Base-by-base conservation (phyloP, 2,329 filamentous ascomycete genomes). In the Leptoxyphium fumago region DNA sequence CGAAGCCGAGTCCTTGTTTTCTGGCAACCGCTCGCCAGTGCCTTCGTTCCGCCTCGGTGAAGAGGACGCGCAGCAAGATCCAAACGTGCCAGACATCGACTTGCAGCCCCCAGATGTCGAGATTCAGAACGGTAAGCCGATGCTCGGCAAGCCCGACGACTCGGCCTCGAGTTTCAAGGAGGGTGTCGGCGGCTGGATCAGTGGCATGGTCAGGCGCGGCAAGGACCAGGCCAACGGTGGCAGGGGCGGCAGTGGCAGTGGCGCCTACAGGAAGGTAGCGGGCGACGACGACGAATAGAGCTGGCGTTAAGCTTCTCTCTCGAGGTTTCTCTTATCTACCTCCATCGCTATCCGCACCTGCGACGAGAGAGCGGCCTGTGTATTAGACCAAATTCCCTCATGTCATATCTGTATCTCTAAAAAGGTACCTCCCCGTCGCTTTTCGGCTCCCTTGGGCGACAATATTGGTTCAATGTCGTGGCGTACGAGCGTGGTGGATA, bases 1-100 rank as follows among this genome's bases (percentile, higher is more conserved):
- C 10, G 87, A 95, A 64, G 79, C 80, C 8, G 85, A 84, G n/a
- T 86, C 86, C 2, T 70, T 94, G 10, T 79, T 94, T 63, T 77
- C 80, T 39, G 73, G 74, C 34, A 57, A 62, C 43, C 78, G 78
- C 38, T 94, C 88, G n/a, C 84, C 84, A 1, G 75, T 84, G 8
- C 82, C 82, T 29, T 88, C 82, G 10, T 77, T 86, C 51, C 80
- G 84, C 52, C 75, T 87, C 40, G 57, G 61, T 43, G 77, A 82
- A 4, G 49, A 48, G 13, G 41, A 49, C 8, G 51, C 48, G 6
- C 48, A 55, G 15, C 46, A 55, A 39, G 59, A 54, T 29, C 77
- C 70, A 50, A 78, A 78, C 7, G 87, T 94, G 46, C 86, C 87
- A 1, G 80, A 82, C 8, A 71, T 95, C 45, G 78, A 86, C 54